phyloP scores from a whole-genome alignment of 163 green algal species.

The Prototheca cutis region DNA sequence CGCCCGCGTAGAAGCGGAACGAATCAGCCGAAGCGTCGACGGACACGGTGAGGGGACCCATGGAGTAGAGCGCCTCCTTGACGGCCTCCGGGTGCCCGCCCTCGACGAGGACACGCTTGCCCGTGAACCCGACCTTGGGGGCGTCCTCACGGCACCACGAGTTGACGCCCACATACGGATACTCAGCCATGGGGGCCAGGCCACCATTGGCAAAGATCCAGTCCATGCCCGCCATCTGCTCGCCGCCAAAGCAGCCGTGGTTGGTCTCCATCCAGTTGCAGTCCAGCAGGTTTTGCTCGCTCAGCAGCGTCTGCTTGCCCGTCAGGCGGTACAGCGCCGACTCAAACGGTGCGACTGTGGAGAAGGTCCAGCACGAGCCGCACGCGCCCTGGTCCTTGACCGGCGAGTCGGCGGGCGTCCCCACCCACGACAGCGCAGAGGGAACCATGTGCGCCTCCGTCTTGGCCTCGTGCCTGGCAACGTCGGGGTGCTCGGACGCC shows the following conservation, averaged over 20 bases:
- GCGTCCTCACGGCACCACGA: conserved; percentile 29
- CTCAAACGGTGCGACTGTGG: conserved; percentile 36
- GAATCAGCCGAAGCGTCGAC: conserved; percentile 43
- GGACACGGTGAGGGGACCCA: conserved; percentile 50
- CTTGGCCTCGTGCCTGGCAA: conserved; percentile 1
- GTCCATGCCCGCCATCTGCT: conserved; percentile 29
- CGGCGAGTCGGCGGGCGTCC: conserved; percentile 32
- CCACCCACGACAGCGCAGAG: conserved; percentile 31
- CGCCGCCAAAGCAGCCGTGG: conserved; percentile 39
- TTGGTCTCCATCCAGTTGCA: conserved; percentile 42
- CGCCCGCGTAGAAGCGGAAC: conserved; percentile 52
- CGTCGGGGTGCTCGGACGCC: conserved; percentile 3
- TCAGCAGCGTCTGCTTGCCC: conserved; percentile 36
- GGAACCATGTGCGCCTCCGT: conserved; percentile 35
- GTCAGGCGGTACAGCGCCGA: conserved; percentile 31
- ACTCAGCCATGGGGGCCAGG: conserved; percentile 25
- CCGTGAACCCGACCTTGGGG: conserved; percentile 9
- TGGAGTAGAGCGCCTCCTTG: conserved; percentile 37
- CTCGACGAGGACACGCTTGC: conserved; percentile 24
- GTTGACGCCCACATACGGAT: conserved; percentile 39
- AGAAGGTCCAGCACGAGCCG: conserved; percentile 44
- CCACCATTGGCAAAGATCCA: conserved; percentile 22
- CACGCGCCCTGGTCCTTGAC: conserved; percentile 51
- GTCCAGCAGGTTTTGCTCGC: conserved; percentile 48
- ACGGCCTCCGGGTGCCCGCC: conserved; percentile 30